These are phyloP conservation scores for Colletotrichum orchidophilum DNA, from an alignment of 2,329 filamentous ascomycete species.

Conservation along the genomic window DNA sequence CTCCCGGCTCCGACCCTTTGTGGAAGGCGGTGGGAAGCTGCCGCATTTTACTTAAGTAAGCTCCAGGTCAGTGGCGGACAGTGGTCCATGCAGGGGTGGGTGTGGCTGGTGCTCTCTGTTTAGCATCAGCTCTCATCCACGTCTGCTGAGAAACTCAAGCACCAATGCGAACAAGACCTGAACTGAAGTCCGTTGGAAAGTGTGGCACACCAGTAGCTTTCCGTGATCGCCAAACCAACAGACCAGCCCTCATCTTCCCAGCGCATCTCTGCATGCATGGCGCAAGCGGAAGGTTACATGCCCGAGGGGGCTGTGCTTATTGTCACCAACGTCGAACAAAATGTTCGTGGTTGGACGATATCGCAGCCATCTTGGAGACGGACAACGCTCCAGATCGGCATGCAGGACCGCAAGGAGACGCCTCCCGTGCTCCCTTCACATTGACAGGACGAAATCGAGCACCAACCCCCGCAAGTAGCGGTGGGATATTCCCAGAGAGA, in stretches of 20 bases:
- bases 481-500: not conserved
- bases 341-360: not conserved
- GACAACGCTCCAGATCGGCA: not conserved
- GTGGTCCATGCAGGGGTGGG: not conserved
- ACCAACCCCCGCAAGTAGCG: not conserved
- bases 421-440: not conserved
- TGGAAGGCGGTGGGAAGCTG: conserved; percentile 22
- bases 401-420: not conserved
- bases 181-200: not conserved
- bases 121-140: not conserved
- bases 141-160: not conserved
- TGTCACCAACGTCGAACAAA: not conserved
- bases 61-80: not conserved
- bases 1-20: not conserved
- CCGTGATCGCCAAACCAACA: not conserved
- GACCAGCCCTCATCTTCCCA: not conserved
- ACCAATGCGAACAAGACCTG: not conserved
- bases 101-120: conserved; percentile 19
- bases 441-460: not conserved
- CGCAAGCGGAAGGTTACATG: conserved; percentile 1
- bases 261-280: conserved; percentile 9
- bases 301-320: conserved; percentile 3
- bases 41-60: not conserved
- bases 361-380: not conserved
- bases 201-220: not conserved